Percentiles rank a stretch among this genome's conserved stretches.
These are phyloP conservation scores for Chenopodium suecicum DNA, from an alignment of 148 eudicot genomes.

Conservation along the genomic window DNA sequence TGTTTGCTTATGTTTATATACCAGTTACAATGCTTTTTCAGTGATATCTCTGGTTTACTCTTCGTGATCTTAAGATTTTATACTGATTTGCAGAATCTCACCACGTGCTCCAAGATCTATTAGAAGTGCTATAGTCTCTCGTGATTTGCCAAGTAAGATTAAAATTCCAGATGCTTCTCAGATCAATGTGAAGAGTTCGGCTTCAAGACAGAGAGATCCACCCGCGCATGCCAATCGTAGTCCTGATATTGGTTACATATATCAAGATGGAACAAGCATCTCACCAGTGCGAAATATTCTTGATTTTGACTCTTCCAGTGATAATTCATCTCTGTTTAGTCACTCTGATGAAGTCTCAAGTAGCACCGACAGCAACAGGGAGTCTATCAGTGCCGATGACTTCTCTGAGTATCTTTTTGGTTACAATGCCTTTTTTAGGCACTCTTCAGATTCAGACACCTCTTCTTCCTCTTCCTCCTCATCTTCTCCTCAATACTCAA, in stretches of 20 bases:
- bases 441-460: conserved; percentile 50
- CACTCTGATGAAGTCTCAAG: conserved; percentile 53
- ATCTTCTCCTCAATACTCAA: conserved; percentile 43
- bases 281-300: conserved; percentile 18
- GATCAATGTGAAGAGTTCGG: conserved; percentile 13
- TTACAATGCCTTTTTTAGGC: conserved; percentile 25
- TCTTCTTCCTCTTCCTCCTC: conserved; percentile 57
- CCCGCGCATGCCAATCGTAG: conserved; percentile 13
- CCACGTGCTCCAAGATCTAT: conserved; percentile 82
- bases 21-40: background rate
- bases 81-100: conserved; percentile 52
- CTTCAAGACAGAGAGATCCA: conserved; percentile 23
- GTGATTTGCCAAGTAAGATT: conserved; percentile 36
- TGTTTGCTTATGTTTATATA: background rate
- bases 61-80: background rate
- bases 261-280: conserved; percentile 22
- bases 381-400: conserved; percentile 52
- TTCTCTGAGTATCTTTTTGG: conserved; percentile 41
- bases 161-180: conserved; percentile 29
- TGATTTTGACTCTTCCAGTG: conserved; percentile 62
- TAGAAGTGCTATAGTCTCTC: conserved; percentile 44
- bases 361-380: conserved; percentile 52
- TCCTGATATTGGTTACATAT: conserved; percentile 17
- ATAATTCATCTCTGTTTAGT: conserved; percentile 52
- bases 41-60: background rate